Evolutionary conservation across 371 early-diverging fungal genomes (phyloP), one percentile per base, ranked within the genome.

Genomic region (Mucor piriformis): DNA sequence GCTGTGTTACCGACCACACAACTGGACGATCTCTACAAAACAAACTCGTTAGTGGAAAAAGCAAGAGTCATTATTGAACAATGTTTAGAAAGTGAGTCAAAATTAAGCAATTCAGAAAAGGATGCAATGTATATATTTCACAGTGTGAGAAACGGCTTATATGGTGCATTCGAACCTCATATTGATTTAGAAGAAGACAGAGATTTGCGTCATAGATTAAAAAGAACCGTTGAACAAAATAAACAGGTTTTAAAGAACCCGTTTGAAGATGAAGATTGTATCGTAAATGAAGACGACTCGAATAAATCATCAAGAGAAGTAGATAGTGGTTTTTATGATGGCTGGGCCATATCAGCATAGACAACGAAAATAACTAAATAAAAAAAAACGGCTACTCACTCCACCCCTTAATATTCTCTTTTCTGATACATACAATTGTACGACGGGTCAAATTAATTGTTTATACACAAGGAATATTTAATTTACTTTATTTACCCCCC

Each of bases 91-190:
- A 80, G 77, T 40, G 83, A 83, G 42, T 42, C 67, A 12, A 78
- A 74, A 43, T 62, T 80, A 16, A 70, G 72, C 23, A 70, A 74
- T 54, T 53, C 68, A 16, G 83, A 83, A 60, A 66, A 76, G 27
- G 75, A 76, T 55, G 77, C 81, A 18, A 81, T 83, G 82, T 81
- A 82, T 57, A 58, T 74, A 21, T 79, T 76, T 63, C 81, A 81
- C 64, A 70, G 72, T 7, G 53, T 80, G 57, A 67, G 78, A 34
- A 74, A 67, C 51, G 77, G 68, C 13, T 60, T 70, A 32, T 61
- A 59, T 47, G 74, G 74, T 42, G 55, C 64, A 10, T 70, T 74
- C 50, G 69, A 69, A 25, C 67, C 69, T 20, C 70, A 56, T 46
- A 66, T 74, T 50, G 73, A 73, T 20, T 27, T 77, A 50, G 73